phyloP scores from a whole-genome alignment of 352 stramenopile genomes.

The Globisporangium heterothallicum region DNA sequence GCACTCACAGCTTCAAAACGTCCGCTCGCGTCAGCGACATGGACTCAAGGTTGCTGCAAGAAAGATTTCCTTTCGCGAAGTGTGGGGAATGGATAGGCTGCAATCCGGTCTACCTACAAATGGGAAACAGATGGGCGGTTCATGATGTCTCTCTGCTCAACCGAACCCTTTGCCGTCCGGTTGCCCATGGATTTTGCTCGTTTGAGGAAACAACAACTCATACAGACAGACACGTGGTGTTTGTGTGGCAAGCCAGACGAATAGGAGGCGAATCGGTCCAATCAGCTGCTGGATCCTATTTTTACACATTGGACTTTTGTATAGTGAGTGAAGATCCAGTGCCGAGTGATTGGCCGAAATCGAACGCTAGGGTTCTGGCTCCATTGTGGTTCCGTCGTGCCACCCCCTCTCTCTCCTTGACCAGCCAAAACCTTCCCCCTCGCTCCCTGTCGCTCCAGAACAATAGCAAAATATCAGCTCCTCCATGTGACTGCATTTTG shows the following conservation, averaged over 20 bases:
- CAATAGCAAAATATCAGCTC: too few species aligned
- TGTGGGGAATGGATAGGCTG: too few species aligned
- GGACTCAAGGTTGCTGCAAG: not conserved
- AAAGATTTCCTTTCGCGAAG: too few species aligned
- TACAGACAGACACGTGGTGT: too few species aligned
- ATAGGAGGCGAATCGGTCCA: not conserved
- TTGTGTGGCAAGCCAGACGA: too few species aligned
- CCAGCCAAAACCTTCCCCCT: not conserved
- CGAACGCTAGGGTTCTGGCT: not conserved
- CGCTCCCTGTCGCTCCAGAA: not conserved
- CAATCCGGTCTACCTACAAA: too few species aligned
- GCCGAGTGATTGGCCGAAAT: not conserved
- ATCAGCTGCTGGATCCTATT: not conserved
- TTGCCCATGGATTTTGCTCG: too few species aligned
- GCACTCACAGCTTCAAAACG: slow-evolving; percentile 8
- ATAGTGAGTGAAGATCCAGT: not conserved
- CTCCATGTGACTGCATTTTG: too few species aligned
- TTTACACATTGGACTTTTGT: not conserved
- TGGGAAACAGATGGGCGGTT: too few species aligned
- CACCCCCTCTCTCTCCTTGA: not conserved
- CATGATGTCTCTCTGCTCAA: too few species aligned
- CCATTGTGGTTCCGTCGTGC: not conserved
- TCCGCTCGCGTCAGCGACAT: slow-evolving; percentile 4
- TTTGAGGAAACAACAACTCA: too few species aligned
- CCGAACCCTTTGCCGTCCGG: too few species aligned